Percentiles rank a stretch among this genome's conserved stretches.
phyloP scores from a whole-genome alignment of 371 early-diverging fungal species.

The Encephalitozoon cuniculi region DNA sequence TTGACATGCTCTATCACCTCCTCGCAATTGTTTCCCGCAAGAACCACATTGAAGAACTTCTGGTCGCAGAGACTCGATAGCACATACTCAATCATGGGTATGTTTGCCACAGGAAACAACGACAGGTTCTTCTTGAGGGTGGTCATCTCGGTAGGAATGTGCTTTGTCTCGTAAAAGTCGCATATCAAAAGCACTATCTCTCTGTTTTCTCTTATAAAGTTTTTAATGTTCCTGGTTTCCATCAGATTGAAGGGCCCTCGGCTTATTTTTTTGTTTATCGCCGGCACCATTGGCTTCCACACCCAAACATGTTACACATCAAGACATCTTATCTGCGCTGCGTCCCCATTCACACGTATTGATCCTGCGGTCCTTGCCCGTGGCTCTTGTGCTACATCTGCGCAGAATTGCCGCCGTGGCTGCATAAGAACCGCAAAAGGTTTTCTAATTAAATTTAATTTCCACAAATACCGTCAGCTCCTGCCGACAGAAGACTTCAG shows the following conservation, averaged over 20 bases:
- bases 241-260: neutral
- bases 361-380: too few relatives aligned
- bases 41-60: constrained; percentile 29
- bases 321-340: neutral
- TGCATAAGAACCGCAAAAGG: neutral
- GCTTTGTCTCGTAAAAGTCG: constrained; percentile 43
- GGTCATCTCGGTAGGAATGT: constrained; percentile 29
- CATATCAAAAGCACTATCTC: constrained; percentile 48
- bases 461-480: neutral
- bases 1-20: constrained; percentile 22
- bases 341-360: too few relatives aligned
- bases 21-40: constrained; percentile 26
- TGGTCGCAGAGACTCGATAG: constrained; percentile 27
- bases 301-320: neutral
- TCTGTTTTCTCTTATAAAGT: constrained; percentile 15
- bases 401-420: too few relatives aligned
- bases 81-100: constrained; percentile 49
- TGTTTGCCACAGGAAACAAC: constrained; percentile 49
- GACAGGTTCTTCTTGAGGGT: constrained; percentile 35
- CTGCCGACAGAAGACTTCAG: neutral
- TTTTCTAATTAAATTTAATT: neutral
- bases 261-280: neutral
- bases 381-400: too few relatives aligned
- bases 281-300: neutral
- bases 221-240: neutral